phyloP scores from a whole-genome alignment of 2,329 filamentous ascomycete species.

The Colletotrichum euphorbiae region DNA sequence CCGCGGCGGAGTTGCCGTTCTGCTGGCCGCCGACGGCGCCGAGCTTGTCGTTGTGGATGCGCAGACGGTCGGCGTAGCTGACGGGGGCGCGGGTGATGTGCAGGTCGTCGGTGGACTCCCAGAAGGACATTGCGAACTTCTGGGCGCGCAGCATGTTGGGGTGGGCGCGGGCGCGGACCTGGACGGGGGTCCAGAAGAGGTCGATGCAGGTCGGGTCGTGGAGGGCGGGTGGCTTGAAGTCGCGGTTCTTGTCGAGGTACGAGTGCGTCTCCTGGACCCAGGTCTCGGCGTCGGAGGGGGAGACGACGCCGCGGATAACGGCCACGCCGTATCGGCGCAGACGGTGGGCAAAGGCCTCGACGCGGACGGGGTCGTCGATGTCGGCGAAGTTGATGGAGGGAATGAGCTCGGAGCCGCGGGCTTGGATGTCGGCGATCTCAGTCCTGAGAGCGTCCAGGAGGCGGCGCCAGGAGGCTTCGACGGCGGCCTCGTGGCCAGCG shows the following conservation, averaged over 20 bases:
- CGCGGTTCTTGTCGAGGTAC: conserved; percentile 64
- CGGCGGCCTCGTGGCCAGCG: conserved; percentile 50
- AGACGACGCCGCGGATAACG: conserved; percentile 49
- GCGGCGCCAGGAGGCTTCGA: conserved; percentile 54
- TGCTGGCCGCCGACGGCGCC: conserved; percentile 38
- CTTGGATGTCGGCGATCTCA: conserved; percentile 53
- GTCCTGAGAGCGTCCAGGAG: conserved; percentile 51
- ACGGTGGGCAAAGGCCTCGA: conserved; percentile 44
- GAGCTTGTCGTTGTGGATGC: conserved; percentile 56
- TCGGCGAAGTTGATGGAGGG: conserved; percentile 57
- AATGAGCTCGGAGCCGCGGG: conserved; percentile 50
- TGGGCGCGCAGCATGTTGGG: conserved; percentile 54
- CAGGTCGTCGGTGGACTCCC: conserved; percentile 61
- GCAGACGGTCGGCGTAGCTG: conserved; percentile 70
- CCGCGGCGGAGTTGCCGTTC: conserved; percentile 57
- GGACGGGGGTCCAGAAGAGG: conserved; percentile 66
- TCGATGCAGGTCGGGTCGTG: conserved; percentile 78
- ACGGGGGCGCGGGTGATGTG: conserved; percentile 62
- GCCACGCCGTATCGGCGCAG: conserved; percentile 49
- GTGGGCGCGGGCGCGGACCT: conserved; percentile 54
- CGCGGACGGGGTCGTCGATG: conserved; percentile 45
- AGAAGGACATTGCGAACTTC: conserved; percentile 64
- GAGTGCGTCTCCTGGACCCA: conserved; percentile 64
- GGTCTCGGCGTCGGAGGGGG: conserved; percentile 44
- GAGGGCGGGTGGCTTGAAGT: conserved; percentile 60